phyloP scores from a whole-genome alignment of 345 rosid species.

The Viola odorata region DNA sequence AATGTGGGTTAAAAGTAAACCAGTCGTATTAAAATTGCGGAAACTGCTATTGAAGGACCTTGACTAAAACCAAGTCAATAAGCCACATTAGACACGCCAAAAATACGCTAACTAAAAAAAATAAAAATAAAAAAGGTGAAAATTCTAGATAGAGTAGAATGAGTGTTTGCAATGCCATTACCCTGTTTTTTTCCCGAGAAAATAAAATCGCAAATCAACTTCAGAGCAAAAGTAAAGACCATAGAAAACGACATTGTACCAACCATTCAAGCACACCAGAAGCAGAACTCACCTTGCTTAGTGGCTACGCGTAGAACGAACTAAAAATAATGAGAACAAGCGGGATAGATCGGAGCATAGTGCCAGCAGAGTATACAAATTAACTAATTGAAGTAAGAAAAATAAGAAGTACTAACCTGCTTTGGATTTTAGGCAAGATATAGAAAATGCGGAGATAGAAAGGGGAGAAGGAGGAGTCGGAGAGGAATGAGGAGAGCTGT shows the following conservation, averaged over 20 bases:
- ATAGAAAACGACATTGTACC: too few relatives aligned
- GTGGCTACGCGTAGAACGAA: too few relatives aligned
- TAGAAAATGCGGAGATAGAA: neutral
- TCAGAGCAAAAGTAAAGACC: neutral
- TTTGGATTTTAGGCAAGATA: neutral
- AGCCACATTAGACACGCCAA: neutral
- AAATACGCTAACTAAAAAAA: neutral
- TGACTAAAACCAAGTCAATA: constrained; percentile 6
- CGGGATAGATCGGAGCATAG: neutral
- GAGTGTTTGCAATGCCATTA: neutral
- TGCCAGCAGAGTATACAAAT: neutral
- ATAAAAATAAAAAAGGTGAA: neutral
- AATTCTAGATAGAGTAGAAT: neutral
- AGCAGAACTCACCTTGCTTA: too few relatives aligned
- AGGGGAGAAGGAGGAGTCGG: neutral
- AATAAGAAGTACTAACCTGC: neutral
- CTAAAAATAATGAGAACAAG: neutral
- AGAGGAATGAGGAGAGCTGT: neutral
- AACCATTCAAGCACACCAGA: too few relatives aligned
- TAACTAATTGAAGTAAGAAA: too few relatives aligned
- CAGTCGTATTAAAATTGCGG: neutral
- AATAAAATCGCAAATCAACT: neutral
- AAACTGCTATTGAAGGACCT: neutral
- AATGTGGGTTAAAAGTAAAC: too few relatives aligned
- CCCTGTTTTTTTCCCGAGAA: neutral